Conservation (phyloP, 1,139 yeast genomes). For the Lodderomyces orthopsilosis region DNA sequence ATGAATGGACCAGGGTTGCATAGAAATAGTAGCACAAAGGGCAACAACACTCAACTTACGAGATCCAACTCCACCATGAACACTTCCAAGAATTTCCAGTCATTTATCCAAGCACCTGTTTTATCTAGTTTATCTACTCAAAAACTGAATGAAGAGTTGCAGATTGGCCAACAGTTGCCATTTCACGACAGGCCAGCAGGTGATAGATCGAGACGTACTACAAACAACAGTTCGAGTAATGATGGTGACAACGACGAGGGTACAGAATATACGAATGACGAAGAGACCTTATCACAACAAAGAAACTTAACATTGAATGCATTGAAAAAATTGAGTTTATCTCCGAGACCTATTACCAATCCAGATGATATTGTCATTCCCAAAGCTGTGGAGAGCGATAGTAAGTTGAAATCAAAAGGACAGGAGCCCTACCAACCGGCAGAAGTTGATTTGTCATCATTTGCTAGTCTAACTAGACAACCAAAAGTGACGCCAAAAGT, state of each 20-base stretch:
- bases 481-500: conserved; percentile 22
- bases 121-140: conserved; percentile 38
- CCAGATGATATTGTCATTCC: conserved; percentile 12
- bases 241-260: conserved; percentile 19
- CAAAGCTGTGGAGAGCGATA: conserved; percentile 4
- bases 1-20: conserved; percentile 14
- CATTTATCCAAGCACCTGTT: conserved; percentile 50
- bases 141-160: conserved; percentile 29
- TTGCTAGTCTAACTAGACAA: conserved; percentile 48
- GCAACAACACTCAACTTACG: conserved; percentile 8
- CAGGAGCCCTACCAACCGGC: conserved; percentile 51
- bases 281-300: conserved; percentile 40
- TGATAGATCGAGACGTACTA: conserved; percentile 5
- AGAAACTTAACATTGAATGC: conserved; percentile 46
- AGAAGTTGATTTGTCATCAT: conserved; percentile 49
- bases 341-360: conserved; percentile 38
- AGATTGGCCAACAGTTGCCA: conserved; percentile 45
- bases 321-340: conserved; percentile 42
- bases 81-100: conserved; percentile 39
- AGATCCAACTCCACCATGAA: conserved; percentile 15
- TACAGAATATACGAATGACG: conserved; percentile 27
- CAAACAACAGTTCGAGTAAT: conserved; percentile 6
- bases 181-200: conserved; percentile 25
- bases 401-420: conserved; percentile 8
- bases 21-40: conserved; percentile 26